Evolutionary conservation across 2,329 filamentous ascomycete genomes (phyloP), one percentile per base, ranked within the genome.

Genomic region (Hortaea sp.): DNA sequence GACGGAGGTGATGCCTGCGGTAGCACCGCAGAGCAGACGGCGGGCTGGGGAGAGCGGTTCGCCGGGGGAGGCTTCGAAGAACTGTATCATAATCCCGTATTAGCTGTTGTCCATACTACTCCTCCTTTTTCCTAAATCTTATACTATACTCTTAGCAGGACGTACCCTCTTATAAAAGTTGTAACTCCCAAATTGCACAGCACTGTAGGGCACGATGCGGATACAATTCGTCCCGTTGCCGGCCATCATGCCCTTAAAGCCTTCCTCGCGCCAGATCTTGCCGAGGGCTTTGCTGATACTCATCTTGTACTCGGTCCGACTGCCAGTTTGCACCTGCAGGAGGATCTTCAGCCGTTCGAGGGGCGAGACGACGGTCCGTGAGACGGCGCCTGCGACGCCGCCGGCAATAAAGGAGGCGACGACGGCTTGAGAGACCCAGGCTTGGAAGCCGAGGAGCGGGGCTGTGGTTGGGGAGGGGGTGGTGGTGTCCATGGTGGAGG

Each of bases 211-310:
- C 44, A 98, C 88, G 56, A 98, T 98, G 51, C 92, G 86, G 59
- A 98, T 87, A 74, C 92, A 98, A 67, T 98, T 98, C 50, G 89
- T 95, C 53, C 92, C 92, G 65, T 98, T 98, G 44, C 92, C 92
- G 55, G 88, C 81, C 89, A 98, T 94, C 68, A 97, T 94, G 0
- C 92, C 92, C 65, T 81, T 82, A 88, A 89, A 97, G 45, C 92
- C 92, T 68, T 98, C 92, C 64, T 98, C 92, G 57, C 75, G 82
- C 82, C 90, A 95, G 84, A 98, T 98, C 69, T 98, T 98, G 38
- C 72, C 77, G 53, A 98, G 73, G 4, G 88, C 92, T 68, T 94
- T 87, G 57, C 82, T 80, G 48, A 97, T 87, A 11, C 88, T 92
- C 66, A 95, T 74, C 65, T 92, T 90, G 70, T 98, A 98, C 62